These are phyloP conservation scores for Colletotrichum cereale DNA, from an alignment of 2,329 filamentous ascomycete genomes.

Conservation along the genomic window DNA sequence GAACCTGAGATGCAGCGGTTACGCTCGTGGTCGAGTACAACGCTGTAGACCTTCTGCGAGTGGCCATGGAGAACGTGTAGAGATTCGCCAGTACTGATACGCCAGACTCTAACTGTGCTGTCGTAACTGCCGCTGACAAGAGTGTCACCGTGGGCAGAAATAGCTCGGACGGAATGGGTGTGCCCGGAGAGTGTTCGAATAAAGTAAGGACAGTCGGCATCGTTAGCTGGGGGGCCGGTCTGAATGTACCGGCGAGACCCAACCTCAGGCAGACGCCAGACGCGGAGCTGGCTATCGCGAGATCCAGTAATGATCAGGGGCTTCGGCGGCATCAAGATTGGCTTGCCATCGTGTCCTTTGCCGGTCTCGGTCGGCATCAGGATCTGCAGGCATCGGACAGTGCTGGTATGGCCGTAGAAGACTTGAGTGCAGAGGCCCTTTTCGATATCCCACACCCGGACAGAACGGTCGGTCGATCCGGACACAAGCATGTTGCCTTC, in stretches of 20 bases:
- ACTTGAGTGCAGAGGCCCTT: conserved; percentile 92
- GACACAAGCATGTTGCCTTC: conserved; percentile 95
- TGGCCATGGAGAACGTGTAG: conserved; percentile 89
- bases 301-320: conserved; percentile 98
- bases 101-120: conserved; percentile 95
- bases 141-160: conserved; percentile 93
- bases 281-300: conserved; percentile 90
- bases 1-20: conserved; percentile 97
- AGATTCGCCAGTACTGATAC: conserved; percentile 93
- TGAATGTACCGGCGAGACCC: conserved; percentile 84
- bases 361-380: conserved; percentile 87
- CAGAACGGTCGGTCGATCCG: conserved; percentile 94
- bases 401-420: conserved; percentile 98
- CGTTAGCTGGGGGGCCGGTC: conserved; percentile 78
- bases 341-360: conserved; percentile 75
- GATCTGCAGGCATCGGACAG: conserved; percentile 95
- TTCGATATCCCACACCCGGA: conserved; percentile 99
- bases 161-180: conserved; percentile 93
- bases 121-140: conserved; percentile 99
- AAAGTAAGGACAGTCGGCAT: conserved; percentile 92
- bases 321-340: conserved; percentile 92
- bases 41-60: conserved; percentile 94
- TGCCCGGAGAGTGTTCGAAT: conserved; percentile 89
- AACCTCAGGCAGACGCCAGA: conserved; percentile 91
- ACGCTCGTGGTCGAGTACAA: conserved; percentile 90